Evolutionary conservation across 345 rosid species (phyloP).

Genomic region (Rhizophora apiculata): DNA sequence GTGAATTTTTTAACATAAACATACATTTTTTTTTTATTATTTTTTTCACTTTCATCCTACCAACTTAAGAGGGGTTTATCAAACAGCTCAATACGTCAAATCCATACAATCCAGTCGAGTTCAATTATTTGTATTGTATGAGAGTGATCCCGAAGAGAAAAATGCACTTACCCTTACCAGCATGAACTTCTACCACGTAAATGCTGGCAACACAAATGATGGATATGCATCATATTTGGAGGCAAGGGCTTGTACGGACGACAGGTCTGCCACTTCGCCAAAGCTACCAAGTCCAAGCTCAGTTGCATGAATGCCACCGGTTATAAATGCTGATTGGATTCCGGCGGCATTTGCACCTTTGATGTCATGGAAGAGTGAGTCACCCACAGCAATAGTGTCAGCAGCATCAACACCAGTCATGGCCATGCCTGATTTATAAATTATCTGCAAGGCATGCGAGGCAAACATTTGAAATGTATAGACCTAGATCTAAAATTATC

Average conservation of each 20-base stretch:
- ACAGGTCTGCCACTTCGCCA: conserved; percentile 56
- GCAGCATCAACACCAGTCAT: conserved; percentile 56
- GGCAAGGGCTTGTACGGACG: conserved; percentile 54
- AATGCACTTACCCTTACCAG: conserved; percentile 17
- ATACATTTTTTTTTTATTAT: too few species aligned
- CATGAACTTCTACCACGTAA: conserved; percentile 48
- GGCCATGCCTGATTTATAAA: conserved; percentile 71
- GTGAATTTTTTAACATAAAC: too few species aligned
- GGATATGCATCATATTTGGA: conserved; percentile 62
- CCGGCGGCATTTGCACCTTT: conserved; percentile 86
- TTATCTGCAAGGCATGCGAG: conserved; percentile 45
- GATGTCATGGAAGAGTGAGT: conserved; percentile 89
- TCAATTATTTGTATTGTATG: too few species aligned
- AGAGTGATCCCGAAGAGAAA: background rate
- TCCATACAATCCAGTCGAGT: too few species aligned
- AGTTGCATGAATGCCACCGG: conserved; percentile 73
- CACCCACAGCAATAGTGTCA: conserved; percentile 75
- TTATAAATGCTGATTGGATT: conserved; percentile 60
- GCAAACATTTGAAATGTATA: background rate
- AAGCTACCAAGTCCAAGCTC: conserved; percentile 68
- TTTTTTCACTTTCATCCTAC: too few species aligned
- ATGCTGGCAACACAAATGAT: conserved; percentile 65
- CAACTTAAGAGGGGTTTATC: too few species aligned
- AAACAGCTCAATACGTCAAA: too few species aligned
- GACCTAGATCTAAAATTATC: background rate